Evolutionary conservation across 2,329 filamentous ascomycete species (phyloP), one percentile per base, ranked within the genome.

Genomic region (Stenocarpella maydis): DNA sequence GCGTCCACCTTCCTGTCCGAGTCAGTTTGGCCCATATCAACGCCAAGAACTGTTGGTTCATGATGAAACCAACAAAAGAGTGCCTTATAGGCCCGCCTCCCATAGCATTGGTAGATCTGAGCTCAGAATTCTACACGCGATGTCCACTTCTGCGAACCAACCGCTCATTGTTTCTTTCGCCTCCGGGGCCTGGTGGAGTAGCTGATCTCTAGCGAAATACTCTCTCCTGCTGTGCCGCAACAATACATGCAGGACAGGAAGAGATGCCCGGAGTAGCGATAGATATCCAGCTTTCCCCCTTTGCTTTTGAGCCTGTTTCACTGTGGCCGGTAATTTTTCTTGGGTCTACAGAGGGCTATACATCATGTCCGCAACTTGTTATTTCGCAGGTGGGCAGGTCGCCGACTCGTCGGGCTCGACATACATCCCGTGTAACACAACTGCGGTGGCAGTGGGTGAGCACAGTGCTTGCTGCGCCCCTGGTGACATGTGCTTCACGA

Each of bases 1-100:
- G 4, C 21, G 28, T 19, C 47, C 24, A 50, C 47, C 28, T 9
- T 14, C 10, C 49, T 52, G 6, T 8, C 14, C 26, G 49, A 31
- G 14, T 52, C 49, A 52, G 21, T 14, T 14, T 4, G 17, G 12
- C n/a, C 24, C 26, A 19, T 52, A 9, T 17, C 26, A 4, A 9
- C n/a, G 49, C 24, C 49, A 50, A 50, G 49, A 26, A 31, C n/a
- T 52, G 49, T 31, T 52, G 49, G 49, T 52, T 52, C n/a, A 26
- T 52, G 26, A 15, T 52, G 15, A n/a, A 31, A 28, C 3, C 31
- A 34, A 19, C 1, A 9, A 31, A 52, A 50, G 28, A 28, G 24
- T 28, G 47, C 47, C n/a, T 17, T 28, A 50, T 28, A 14, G 24
- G 47, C 4, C 26, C 49, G 14, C 7, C 26, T 31, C 24, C 49